phyloP scores from a whole-genome alignment of 228 moss, liverwort and hornwort species.

The Sphagnum magellanicum region DNA sequence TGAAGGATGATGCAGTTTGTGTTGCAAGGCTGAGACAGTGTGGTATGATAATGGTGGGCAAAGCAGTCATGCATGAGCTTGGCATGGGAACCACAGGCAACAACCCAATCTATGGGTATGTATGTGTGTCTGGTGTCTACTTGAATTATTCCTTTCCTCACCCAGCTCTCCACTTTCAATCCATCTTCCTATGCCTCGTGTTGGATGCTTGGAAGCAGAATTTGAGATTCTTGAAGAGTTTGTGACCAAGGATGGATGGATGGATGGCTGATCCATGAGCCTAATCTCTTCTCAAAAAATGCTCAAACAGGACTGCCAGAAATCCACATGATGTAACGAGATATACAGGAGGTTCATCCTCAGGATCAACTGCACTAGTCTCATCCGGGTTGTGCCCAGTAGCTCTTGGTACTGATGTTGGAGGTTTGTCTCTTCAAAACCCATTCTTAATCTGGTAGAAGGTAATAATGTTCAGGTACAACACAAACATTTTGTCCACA shows the following conservation, averaged over 20 bases:
- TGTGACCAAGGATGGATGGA: neutral
- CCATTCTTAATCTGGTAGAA: no score
- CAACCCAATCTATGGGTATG: slow-evolving; percentile 78
- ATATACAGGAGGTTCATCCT: slow-evolving; percentile 89
- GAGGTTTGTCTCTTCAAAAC: slow-evolving; percentile 45
- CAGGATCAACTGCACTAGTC: slow-evolving; percentile 89
- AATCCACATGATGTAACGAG: slow-evolving; percentile 78
- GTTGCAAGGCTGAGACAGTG: slow-evolving; percentile 64
- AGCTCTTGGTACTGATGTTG: slow-evolving; percentile 92
- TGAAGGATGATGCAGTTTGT: slow-evolving; percentile 72
- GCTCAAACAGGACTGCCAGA: slow-evolving; percentile 64
- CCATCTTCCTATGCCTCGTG: neutral
- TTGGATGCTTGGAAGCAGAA: no score
- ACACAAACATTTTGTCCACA: neutral
- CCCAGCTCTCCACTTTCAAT: neutral
- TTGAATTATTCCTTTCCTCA: neutral
- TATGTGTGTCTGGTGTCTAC: neutral
- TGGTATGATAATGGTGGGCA: slow-evolving; percentile 75
- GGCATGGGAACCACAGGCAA: slow-evolving; percentile 84
- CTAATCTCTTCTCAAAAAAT: no score
- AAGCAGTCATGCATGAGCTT: slow-evolving; percentile 93
- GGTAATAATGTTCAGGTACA: neutral
- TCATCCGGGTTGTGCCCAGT: slow-evolving; percentile 83
- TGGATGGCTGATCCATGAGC: no score
- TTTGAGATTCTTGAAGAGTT: no score